Conservation (phyloP, 371 early-diverging fungal species). For the Circinella umbellata region DNA sequence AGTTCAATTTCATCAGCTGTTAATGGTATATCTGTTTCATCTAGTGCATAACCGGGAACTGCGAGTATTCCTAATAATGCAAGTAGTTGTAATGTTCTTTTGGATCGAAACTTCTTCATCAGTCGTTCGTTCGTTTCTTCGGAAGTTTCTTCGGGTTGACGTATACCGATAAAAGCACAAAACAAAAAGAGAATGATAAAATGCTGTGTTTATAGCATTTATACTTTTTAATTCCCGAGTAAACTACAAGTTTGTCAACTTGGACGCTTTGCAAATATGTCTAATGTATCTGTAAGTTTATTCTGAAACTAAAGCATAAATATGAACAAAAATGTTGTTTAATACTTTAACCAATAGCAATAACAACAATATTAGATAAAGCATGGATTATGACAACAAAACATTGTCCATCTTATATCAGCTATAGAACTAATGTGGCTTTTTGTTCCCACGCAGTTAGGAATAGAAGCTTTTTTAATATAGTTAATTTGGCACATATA, state of each 20-base stretch:
- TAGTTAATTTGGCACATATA: too few relatives aligned
- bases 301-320: not conserved
- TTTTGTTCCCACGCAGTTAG: too few relatives aligned
- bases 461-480: too few relatives aligned
- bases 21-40: not conserved
- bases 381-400: too few relatives aligned
- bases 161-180: not conserved
- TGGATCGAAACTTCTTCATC: not conserved
- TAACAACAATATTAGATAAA: too few relatives aligned
- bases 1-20: constrained; percentile 23
- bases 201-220: not conserved
- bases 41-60: not conserved
- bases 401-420: too few relatives aligned
- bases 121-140: not conserved
- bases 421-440: too few relatives aligned
- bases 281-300: not conserved
- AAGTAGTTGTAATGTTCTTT: not conserved
- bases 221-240: constrained; percentile 10
- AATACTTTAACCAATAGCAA: too few relatives aligned
- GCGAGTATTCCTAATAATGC: not conserved
- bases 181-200: not conserved
- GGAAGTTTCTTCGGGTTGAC: not conserved
- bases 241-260: not conserved
- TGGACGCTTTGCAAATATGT: constrained; percentile 8
- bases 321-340: too few relatives aligned